Evolutionary conservation across 1,284 basidiomycete genomes (phyloP).

Genomic region (Pseudozyma hubeiensis): DNA sequence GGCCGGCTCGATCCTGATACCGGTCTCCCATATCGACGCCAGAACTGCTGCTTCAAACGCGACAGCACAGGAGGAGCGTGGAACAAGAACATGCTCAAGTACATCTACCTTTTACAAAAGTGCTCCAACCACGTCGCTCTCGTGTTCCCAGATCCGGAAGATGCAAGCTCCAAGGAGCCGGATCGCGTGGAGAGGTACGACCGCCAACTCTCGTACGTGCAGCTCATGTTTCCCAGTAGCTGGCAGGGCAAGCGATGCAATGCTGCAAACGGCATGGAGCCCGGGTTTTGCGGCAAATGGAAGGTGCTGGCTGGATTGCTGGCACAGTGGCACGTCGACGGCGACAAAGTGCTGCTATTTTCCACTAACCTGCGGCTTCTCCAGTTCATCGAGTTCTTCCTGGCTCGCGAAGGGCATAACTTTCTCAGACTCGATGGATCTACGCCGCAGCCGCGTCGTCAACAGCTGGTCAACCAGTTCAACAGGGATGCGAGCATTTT

Average conservation of each 20-base stretch:
- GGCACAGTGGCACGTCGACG: constrained; percentile 70
- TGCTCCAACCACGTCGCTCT: constrained; percentile 85
- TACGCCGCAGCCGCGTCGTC: constrained; percentile 67
- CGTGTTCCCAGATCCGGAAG: constrained; percentile 77
- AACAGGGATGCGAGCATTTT: constrained; percentile 79
- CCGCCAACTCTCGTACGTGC: constrained; percentile 58
- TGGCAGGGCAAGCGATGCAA: constrained; percentile 51
- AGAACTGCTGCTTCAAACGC: constrained; percentile 71
- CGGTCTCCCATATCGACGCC: constrained; percentile 47
- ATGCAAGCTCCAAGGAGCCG: constrained; percentile 25
- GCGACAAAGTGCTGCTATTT: constrained; percentile 74
- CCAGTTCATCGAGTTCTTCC: constrained; percentile 80
- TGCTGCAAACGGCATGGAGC: constrained; percentile 61
- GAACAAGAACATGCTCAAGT: constrained; percentile 73
- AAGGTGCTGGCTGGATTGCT: constrained; percentile 78
- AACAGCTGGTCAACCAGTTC: constrained; percentile 80
- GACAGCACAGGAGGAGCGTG: constrained; percentile 73
- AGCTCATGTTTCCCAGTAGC: constrained; percentile 64
- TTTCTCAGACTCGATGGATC: constrained; percentile 81
- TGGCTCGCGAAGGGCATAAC: constrained; percentile 75
- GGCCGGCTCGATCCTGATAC: constrained; percentile 70
- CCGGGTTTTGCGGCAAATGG: constrained; percentile 84
- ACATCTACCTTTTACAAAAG: constrained; percentile 82
- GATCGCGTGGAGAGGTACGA: constrained; percentile 52
- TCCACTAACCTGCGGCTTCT: constrained; percentile 85